Evolutionary conservation across 2,329 filamentous ascomycete species (phyloP).

Genomic region (Botrytis fabae): DNA sequence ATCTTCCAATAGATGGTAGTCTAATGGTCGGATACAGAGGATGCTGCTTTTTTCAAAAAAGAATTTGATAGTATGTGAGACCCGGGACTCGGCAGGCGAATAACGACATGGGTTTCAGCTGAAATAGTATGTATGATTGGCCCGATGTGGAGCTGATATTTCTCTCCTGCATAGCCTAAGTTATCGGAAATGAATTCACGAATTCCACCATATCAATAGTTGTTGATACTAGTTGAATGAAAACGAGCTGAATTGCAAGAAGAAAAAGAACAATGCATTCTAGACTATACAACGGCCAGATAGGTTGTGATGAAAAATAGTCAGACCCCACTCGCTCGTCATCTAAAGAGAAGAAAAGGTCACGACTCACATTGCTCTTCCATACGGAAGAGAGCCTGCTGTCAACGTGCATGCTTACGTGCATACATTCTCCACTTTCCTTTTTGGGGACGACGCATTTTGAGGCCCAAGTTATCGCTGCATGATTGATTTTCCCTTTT

Average conservation of each 20-base stretch:
- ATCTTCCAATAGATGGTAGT: background rate
- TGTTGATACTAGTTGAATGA: background rate
- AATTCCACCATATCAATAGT: background rate
- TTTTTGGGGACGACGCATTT: no score
- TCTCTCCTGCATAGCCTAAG: background rate
- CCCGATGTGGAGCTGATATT: background rate
- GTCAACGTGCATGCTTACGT: background rate
- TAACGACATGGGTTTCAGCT: background rate
- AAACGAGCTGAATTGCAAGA: background rate
- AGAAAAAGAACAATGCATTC: background rate
- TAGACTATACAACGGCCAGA: background rate
- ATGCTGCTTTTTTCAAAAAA: background rate
- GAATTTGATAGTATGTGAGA: background rate
- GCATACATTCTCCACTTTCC: background rate
- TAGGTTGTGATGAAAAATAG: background rate
- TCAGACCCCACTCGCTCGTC: background rate
- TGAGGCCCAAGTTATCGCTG: background rate
- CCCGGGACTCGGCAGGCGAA: background rate
- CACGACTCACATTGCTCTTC: background rate
- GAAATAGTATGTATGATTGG: background rate
- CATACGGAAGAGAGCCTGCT: background rate
- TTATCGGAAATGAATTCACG: background rate
- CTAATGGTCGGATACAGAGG: background rate
- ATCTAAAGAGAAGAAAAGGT: background rate
- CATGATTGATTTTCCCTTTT: background rate